phyloP scores from a whole-genome alignment of 345 rosid species.

The Turnera subulata region DNA sequence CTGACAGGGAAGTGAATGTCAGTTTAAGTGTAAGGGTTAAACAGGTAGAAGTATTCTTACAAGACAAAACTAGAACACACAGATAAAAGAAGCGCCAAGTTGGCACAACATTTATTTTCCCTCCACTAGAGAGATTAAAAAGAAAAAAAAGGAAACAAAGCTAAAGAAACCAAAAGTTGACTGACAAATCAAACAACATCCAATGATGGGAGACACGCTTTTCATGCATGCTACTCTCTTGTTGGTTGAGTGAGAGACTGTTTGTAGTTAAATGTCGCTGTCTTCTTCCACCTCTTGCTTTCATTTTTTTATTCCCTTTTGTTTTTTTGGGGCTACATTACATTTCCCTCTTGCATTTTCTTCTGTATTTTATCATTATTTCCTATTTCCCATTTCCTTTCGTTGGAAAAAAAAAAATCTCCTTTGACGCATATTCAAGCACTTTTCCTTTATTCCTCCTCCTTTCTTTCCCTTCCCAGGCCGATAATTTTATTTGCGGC shows the following conservation, averaged over 20 bases:
- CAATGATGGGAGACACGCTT: slow-evolving; percentile 13
- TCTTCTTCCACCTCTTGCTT: neutral
- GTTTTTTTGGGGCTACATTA: too few species aligned
- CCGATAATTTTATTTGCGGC: neutral
- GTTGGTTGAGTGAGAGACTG: slow-evolving; percentile 5
- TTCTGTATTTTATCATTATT: neutral
- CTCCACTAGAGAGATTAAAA: too few species aligned
- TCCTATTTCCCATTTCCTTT: neutral
- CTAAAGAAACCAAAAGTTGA: neutral
- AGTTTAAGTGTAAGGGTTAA: too few species aligned
- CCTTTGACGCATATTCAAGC: neutral
- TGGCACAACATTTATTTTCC: too few species aligned
- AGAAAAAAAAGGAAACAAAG: neutral
- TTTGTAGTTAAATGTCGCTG: slow-evolving; percentile 9
- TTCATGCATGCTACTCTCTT: slow-evolving; percentile 1
- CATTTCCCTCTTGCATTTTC: too few species aligned
- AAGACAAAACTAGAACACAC: too few species aligned
- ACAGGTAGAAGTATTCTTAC: too few species aligned
- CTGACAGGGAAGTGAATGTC: too few species aligned
- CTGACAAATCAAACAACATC: neutral
- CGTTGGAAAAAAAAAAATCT: neutral
- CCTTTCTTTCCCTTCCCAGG: neutral
- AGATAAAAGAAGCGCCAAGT: too few species aligned
- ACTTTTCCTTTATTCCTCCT: neutral
- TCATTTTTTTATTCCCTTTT: neutral